These are phyloP conservation scores for Nicotiana otophora DNA, from an alignment of 257 asterid genomes.

Conservation along the genomic window DNA sequence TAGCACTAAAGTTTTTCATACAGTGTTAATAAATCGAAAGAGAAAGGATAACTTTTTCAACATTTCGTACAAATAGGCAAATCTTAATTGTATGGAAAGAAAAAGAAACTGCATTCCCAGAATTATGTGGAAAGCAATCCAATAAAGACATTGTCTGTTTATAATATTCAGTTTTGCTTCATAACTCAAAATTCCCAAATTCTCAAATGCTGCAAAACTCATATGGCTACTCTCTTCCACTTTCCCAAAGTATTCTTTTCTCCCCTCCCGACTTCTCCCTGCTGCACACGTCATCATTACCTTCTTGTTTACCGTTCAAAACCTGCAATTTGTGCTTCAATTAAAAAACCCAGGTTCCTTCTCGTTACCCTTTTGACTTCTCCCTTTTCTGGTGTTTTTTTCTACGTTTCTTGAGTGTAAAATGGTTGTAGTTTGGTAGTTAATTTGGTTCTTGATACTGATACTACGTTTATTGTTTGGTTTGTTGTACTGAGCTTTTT, in stretches of 20 bases:
- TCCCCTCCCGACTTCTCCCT: slow-evolving; percentile 13
- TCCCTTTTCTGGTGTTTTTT: not conserved
- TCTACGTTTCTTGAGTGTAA: not conserved
- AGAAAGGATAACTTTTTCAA: too few species aligned
- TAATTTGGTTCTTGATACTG: not conserved
- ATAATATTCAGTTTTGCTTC: not conserved
- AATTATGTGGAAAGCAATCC: not conserved
- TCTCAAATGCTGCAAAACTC: slow-evolving; percentile 34
- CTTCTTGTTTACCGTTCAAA: slow-evolving; percentile 10
- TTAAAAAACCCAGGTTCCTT: slow-evolving; percentile 51
- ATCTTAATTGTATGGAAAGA: not conserved
- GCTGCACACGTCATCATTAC: slow-evolving; percentile 11
- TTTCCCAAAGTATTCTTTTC: slow-evolving; percentile 27
- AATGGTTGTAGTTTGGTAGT: not conserved
- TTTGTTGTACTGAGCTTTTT: not conserved
- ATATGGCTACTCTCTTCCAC: slow-evolving; percentile 17
- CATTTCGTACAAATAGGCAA: too few species aligned
- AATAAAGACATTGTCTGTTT: not conserved
- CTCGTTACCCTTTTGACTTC: not conserved
- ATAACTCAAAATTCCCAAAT: not conserved
- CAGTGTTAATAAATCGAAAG: too few species aligned
- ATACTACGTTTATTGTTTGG: not conserved
- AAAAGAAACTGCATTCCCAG: too few species aligned
- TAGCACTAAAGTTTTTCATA: too few species aligned
- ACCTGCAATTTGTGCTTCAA: slow-evolving; percentile 26